Evolutionary conservation across 2,329 filamentous ascomycete species (phyloP).

Genomic region (Talaromyces sp.): DNA sequence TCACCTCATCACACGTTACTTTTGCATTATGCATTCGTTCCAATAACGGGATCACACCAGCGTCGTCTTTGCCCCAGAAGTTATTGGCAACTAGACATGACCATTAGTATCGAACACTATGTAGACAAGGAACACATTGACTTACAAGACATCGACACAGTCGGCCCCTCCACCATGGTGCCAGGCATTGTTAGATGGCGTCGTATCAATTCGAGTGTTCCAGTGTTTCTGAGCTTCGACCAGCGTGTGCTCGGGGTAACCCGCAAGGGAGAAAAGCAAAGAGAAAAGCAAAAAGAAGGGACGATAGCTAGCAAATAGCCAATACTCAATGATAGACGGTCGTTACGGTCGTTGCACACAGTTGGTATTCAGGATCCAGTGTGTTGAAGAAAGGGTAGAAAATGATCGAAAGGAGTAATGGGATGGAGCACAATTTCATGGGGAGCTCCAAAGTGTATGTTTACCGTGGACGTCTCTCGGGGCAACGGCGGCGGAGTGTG

Average conservation of each 20-base stretch:
- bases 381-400: background rate
- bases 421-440: background rate
- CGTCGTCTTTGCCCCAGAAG: conserved; percentile 99
- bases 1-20: conserved; percentile 88
- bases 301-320: conserved; percentile 7
- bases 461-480: conserved; percentile 15
- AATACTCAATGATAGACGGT: conserved; percentile 1
- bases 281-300: conserved; percentile 10
- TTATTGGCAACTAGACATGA: conserved; percentile 80
- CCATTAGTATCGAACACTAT: conserved; percentile 33
- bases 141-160: conserved; percentile 66
- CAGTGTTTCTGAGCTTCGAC: conserved; percentile 30
- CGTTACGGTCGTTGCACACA: conserved; percentile 6
- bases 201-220: conserved; percentile 17
- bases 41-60: conserved; percentile 83
- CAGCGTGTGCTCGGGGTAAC: conserved; percentile 34
- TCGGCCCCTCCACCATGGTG: conserved; percentile 58
- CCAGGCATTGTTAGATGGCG: conserved; percentile 53
- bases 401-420: background rate
- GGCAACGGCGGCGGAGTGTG: conserved; percentile 10
- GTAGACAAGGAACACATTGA: background rate
- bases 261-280: background rate
- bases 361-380: background rate
- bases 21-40: conserved; percentile 95
- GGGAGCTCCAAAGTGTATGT: conserved; percentile 8